Conservation (phyloP, 331 rosid species). For the Malus hybrid region DNA sequence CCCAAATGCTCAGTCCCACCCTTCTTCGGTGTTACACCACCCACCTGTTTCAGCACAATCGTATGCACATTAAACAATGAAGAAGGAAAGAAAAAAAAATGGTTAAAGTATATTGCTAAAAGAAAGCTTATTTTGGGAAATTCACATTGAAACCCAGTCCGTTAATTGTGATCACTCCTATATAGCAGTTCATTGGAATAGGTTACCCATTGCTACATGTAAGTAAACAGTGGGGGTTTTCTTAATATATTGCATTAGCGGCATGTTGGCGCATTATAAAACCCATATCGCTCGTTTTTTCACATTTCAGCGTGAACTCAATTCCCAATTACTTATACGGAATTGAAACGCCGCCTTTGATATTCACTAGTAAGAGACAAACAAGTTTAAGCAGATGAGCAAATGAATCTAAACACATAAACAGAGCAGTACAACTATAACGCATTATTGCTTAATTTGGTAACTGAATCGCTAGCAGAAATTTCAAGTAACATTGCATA, state of each 20-base stretch:
- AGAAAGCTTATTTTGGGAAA: neutral
- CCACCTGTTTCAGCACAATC: conserved; percentile 43
- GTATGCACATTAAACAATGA: neutral
- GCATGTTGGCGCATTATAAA: neutral
- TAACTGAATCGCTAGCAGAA: neutral
- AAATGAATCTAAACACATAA: neutral
- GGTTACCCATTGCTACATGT: too few species aligned
- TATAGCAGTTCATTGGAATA: too few species aligned
- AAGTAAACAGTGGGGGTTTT: too few species aligned
- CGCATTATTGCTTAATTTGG: too few species aligned
- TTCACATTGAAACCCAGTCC: neutral
- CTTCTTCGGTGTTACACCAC: conserved; percentile 97
- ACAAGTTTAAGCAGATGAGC: neutral
- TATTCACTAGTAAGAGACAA: neutral
- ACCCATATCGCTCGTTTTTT: neutral
- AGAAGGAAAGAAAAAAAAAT: neutral
- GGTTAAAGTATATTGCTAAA: neutral
- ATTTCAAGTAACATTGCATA: neutral
- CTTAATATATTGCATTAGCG: neutral
- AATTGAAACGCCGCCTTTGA: neutral
- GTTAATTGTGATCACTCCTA: neutral
- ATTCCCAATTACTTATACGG: neutral
- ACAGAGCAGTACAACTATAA: neutral
- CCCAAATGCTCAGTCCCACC: conserved; percentile 98
- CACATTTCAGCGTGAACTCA: neutral